phyloP scores from a whole-genome alignment of 1,284 basidiomycete species.

The Sanghuangporus sanghuang region DNA sequence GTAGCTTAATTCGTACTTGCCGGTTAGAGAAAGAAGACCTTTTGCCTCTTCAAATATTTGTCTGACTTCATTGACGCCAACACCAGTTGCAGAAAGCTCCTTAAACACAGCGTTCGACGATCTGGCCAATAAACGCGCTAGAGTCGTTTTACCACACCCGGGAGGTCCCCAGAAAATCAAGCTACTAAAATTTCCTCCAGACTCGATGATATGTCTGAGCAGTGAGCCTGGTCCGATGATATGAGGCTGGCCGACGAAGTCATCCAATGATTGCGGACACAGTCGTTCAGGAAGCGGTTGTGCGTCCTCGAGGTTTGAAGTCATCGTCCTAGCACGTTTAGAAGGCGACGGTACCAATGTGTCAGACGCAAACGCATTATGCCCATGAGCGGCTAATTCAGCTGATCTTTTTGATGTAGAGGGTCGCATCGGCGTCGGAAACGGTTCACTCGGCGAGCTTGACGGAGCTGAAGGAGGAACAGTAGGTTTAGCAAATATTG shows the following conservation, averaged over 20 bases:
- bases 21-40: slow-evolving; percentile 61
- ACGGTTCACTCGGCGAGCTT: background rate
- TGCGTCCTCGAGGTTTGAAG: slow-evolving; percentile 27
- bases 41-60: slow-evolving; percentile 80
- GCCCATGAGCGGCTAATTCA: background rate
- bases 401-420: slow-evolving; percentile 1
- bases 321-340: slow-evolving; percentile 27
- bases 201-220: slow-evolving; percentile 46
- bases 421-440: background rate
- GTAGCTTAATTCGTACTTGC: slow-evolving; percentile 38
- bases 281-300: slow-evolving; percentile 61
- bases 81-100: slow-evolving; percentile 72
- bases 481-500: slow-evolving; percentile 16
- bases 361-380: slow-evolving; percentile 20
- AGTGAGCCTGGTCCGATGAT: slow-evolving; percentile 48
- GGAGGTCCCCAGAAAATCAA: slow-evolving; percentile 75
- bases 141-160: slow-evolving; percentile 78
- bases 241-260: slow-evolving; percentile 68
- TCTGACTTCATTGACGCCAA: slow-evolving; percentile 77
- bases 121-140: slow-evolving; percentile 67
- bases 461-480: slow-evolving; percentile 3
- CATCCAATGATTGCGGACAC: slow-evolving; percentile 52
- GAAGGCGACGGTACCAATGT: slow-evolving; percentile 14
- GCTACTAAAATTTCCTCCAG: slow-evolving; percentile 39
- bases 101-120: slow-evolving; percentile 60